A percentile compares a stretch with the other conserved stretches of the same genome.
Conservation (phyloP, 768 basidiomycete genomes). For the Lactarius trivialis region DNA sequence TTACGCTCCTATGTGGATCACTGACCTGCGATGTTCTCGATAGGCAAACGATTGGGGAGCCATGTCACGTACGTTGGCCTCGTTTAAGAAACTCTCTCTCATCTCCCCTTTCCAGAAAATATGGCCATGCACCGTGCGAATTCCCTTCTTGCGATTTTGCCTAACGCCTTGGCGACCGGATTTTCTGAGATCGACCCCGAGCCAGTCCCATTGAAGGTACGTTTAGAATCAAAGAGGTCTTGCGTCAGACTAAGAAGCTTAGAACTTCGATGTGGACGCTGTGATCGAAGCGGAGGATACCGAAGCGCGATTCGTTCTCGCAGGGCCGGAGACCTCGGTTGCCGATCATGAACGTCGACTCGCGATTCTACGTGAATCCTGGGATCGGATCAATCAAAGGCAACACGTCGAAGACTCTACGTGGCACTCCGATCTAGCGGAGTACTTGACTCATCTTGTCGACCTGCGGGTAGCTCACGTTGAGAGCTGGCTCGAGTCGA, state of each 20-base stretch:
- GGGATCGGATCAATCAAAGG: background rate
- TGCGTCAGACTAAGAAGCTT: background rate
- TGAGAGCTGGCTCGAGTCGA: background rate
- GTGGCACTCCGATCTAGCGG: background rate
- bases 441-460: background rate
- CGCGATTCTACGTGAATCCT: background rate
- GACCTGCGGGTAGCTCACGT: background rate
- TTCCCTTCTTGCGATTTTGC: background rate
- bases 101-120: background rate
- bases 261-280: background rate
- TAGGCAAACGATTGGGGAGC: constrained; percentile 63
- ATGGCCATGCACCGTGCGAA: background rate
- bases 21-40: background rate
- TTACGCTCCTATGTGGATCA: background rate
- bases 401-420: background rate
- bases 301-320: background rate
- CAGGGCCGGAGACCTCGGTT: background rate
- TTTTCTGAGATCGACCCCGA: background rate
- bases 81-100: too few species aligned
- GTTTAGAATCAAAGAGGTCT: background rate
- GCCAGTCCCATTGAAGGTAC: background rate
- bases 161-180: background rate
- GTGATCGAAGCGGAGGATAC: background rate
- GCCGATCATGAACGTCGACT: background rate
- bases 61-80: background rate